Base-by-base conservation (phyloP, 2,329 filamentous ascomycete genomes). In the Lasiodiplodia citricola region DNA sequence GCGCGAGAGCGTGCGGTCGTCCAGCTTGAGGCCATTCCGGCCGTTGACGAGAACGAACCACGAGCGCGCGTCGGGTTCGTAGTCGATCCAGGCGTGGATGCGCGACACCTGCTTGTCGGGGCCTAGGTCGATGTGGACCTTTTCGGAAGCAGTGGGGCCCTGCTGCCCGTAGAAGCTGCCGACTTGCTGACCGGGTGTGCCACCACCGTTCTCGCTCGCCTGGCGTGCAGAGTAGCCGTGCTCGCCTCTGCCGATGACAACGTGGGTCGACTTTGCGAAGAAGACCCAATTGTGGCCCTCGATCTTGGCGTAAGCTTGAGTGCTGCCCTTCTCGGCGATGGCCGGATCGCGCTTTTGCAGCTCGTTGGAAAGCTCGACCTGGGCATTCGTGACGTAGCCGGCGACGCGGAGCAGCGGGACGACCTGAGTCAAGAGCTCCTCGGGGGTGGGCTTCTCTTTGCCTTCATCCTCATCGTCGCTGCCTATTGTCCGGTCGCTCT, bases 31-130 rank as follows among this genome's bases (percentile, higher is more conserved):
- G 35, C 94, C 94, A 78, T 99, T 99, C 73, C 96, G 91, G 23
- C 96, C 96, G 77, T 95, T 94, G 71, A 97, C 93, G 54, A 89
- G 84, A 64, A 99, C 87, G 75, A 91, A 91, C 96, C 96, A 99
- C 70, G 87, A 88, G 63, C 83, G 82, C 52, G 76, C 74, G 2
- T 80, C 74, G 8, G 76, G 72, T 51, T 85, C 81, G 72, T 83
- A 86, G 55, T 78, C 76, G 70, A 86, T 85, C 70, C 82, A 79
- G 35, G 84, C 84, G 70, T 86, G 84, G 25, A 83, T 74, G 55
- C 84, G 79, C 1, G 84, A 86, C 25, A 86, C 78, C 69, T 84
- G 82, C 47, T 84, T 80, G 71, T 85, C 83, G 1, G 84, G 84
- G 8, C 84, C 84, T 38, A 99, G 85, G 77, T 99, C 95, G 73